Percentiles rank a stretch among this genome's conserved stretches.
These are phyloP conservation scores for Epichloe sp. DNA, from an alignment of 2,329 filamentous ascomycete genomes.

Conservation along the genomic window DNA sequence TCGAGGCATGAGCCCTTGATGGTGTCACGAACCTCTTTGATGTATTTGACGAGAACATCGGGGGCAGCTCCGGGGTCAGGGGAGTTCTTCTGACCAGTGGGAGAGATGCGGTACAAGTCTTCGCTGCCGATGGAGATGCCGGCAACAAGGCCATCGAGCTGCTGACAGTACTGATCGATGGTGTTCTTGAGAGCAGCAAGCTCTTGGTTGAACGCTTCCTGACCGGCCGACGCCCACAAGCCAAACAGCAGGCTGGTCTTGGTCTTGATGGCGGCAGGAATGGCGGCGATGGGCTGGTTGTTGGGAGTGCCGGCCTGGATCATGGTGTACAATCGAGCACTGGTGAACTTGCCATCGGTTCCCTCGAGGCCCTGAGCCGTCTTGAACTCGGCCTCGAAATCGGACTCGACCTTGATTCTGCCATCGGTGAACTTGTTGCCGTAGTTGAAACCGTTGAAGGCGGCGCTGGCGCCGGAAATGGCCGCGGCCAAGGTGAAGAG, in stretches of 20 bases:
- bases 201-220: constrained; percentile 55
- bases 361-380: constrained; percentile 50
- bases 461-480: constrained; percentile 22
- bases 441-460: constrained; percentile 60
- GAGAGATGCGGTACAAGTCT: constrained; percentile 70
- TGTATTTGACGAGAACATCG: constrained; percentile 51
- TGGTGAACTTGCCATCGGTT: constrained; percentile 49
- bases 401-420: constrained; percentile 43
- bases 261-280: constrained; percentile 71
- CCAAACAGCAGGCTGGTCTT: constrained; percentile 69
- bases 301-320: constrained; percentile 54
- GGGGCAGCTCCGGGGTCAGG: constrained; percentile 52
- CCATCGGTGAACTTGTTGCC: constrained; percentile 49
- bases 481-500: constrained; percentile 23
- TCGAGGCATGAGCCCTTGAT: constrained; percentile 50
- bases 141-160: constrained; percentile 53
- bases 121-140: constrained; percentile 81
- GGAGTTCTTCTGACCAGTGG: constrained; percentile 50
- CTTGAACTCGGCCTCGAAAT: constrained; percentile 60
- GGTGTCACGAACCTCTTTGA: constrained; percentile 50
- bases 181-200: constrained; percentile 57
- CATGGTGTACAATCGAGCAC: constrained; percentile 64
- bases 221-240: constrained; percentile 65
- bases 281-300: constrained; percentile 55
- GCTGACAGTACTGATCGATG: constrained; percentile 52